Evolutionary conservation across 805 yeast species (phyloP), one percentile per base, ranked within the genome.

Genomic region (Starmera caribaea): DNA sequence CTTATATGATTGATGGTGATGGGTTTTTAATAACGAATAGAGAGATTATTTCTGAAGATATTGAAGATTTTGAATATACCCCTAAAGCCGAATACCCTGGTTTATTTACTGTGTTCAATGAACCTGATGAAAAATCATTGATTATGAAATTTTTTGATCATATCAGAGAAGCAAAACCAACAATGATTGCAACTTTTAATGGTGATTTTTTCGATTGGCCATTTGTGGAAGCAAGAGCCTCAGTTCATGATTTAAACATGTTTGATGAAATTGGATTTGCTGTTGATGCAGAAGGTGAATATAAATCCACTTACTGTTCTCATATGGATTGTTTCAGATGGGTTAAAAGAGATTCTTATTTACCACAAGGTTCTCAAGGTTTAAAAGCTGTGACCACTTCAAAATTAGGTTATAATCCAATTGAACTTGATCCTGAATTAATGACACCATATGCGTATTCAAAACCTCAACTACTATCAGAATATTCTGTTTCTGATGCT

Each of bases 121-220:
- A 90, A 58, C 69, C 74, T 0, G 81, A 85, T 55, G 99, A 92
- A 61, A 75, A 79, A 47, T 84, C 77, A 5, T 63, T 88, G 6
- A 59, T 92, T 28, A 66, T 71, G 39, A 66, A 85, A 41, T 92
- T 94, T 54, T 94, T 86, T 57, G 96, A 85, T 49, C 98, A 92
- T 57, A 74, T 92, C 17, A 66, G 88, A 45, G 97, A 92, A 34
- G 83, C 73, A 3, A 71, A 75, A 48, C 98, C 99, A 2, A 90
- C 97, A 0, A 95, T 92, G n/a, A 92, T 94, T 40, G 95, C 96
- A 1, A 92, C 98, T 0, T 92, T 86, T 53, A 92, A 92, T 63
- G 99, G 99, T 69, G 99, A 92, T 58, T 90, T 89, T 55, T 92
- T 92, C 63, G 99, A 92, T 68, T 92, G 98, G 97, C 99, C 99